phyloP scores from a whole-genome alignment of 73 alveolate species.

The Durusdinium trenchii region DNA sequence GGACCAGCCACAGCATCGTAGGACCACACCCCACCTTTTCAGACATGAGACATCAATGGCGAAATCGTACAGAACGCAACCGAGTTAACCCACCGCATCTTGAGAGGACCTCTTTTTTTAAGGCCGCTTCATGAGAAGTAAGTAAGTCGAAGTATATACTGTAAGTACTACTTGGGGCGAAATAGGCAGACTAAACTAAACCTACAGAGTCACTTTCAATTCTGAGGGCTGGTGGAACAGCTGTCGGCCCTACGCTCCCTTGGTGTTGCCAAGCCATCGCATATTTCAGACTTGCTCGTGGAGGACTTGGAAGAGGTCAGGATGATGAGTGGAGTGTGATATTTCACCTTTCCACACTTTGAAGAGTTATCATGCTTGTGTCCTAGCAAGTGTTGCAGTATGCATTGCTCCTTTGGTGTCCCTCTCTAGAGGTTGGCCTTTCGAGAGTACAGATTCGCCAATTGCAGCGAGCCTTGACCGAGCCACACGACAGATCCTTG shows the following conservation, averaged over 20 bases:
- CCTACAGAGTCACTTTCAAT: neutral
- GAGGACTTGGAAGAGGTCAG: conserved; percentile 78
- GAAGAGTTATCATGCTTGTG: neutral
- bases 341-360: neutral
- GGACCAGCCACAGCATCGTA: too few species aligned
- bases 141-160: too few species aligned
- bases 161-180: too few species aligned
- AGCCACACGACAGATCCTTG: too few species aligned
- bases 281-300: conserved; percentile 68
- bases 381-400: neutral
- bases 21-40: too few species aligned
- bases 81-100: too few species aligned
- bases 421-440: conserved; percentile 52
- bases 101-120: too few species aligned
- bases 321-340: neutral
- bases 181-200: too few species aligned
- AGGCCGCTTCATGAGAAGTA: too few species aligned
- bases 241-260: conserved; percentile 8
- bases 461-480: conserved; percentile 72
- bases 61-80: too few species aligned
- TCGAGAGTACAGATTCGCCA: conserved; percentile 86
- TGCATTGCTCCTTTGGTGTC: neutral
- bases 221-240: conserved; percentile 1
- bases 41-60: too few species aligned
- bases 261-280: conserved; percentile 48